These are phyloP conservation scores for Colletotrichum australisinense DNA, from an alignment of 2,329 filamentous ascomycete species.

Conservation along the genomic window DNA sequence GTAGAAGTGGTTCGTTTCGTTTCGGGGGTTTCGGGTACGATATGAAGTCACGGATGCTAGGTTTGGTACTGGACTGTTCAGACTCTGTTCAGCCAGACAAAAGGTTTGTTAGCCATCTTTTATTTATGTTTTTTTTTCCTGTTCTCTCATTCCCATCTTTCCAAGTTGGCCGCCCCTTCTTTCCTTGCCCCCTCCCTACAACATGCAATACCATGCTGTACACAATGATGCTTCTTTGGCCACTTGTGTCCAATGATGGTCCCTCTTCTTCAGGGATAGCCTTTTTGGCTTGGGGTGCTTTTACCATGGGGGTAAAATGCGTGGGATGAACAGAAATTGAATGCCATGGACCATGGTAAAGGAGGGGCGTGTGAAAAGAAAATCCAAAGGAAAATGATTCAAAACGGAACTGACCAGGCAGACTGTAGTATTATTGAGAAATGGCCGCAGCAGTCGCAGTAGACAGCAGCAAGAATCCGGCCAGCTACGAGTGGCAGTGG, in stretches of 20 bases:
- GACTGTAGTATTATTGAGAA: slow-evolving; percentile 24
- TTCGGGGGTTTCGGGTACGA: slow-evolving; percentile 22
- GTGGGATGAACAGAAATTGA: slow-evolving; percentile 24
- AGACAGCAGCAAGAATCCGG: neutral
- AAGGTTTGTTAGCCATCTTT: slow-evolving; percentile 35
- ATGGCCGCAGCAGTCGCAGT: slow-evolving; percentile 16
- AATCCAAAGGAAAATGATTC: neutral
- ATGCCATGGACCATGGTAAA: neutral
- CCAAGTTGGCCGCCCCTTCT: slow-evolving; percentile 13
- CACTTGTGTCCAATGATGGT: slow-evolving; percentile 30
- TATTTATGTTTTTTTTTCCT: slow-evolving; percentile 27
- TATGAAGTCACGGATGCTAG: slow-evolving; percentile 32
- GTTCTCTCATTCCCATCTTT: neutral
- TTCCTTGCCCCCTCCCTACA: slow-evolving; percentile 15
- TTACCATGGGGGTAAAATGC: slow-evolving; percentile 18
- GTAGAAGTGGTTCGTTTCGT: slow-evolving; percentile 32
- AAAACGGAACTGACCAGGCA: slow-evolving; percentile 13
- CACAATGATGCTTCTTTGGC: slow-evolving; percentile 20
- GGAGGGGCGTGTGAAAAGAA: slow-evolving; percentile 20
- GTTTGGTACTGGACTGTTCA: neutral
- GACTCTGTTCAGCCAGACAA: slow-evolving; percentile 9
- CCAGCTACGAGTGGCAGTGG: slow-evolving; percentile 21
- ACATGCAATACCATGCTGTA: slow-evolving; percentile 34
- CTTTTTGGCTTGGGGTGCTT: slow-evolving; percentile 1
- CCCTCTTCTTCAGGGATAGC: slow-evolving; percentile 24